Evolutionary conservation across 495 filamentous ascomycete genomes (phyloP), one percentile per base, ranked within the genome.

Genomic region (Neurospora sp.): DNA sequence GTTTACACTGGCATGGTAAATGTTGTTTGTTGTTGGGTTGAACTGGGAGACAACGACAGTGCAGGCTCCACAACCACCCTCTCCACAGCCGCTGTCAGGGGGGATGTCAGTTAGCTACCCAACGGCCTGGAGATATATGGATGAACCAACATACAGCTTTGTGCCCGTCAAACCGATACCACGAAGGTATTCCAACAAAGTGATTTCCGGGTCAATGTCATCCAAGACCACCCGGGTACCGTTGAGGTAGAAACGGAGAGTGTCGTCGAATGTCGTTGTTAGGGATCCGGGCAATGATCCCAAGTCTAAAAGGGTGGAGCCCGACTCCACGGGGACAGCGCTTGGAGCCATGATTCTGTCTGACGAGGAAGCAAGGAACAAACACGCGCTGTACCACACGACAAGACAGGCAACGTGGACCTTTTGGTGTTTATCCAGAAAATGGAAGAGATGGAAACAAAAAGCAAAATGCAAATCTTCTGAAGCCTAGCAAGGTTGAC

Each of bases 41-140:
- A 91, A 90, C 81, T 97, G 94, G 18, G 92, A 96, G 35, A 99
- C 87, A 40, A 98, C 96, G 72, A 99, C 95, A 31, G 96, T 99
- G 79, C 96, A 99, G 78, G 96, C 96, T 72, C 96, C 96, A 79
- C 96, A 99, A 1, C 96, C 96, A 74, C 96, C 96, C 84, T 99
- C 96, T 27, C 93, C 93, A 82, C 96, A 99, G 53, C 91, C 91
- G 48, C 94, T 87, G 80, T 88, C 88, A 31, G 44, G 44, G 27
- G 68, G n/a, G 41, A 27, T 76, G 78, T 78, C 65, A 78, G 70
- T n/a, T 72, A 68, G 70, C 20, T 72, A 68, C 3, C 70, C 76
- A 69, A 53, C 45, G n/a, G 9, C 45, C 9, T 45, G 76, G 42
- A 61, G 72, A 9, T 75, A 76, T 31, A 48, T 74, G 4, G 40